phyloP scores from a whole-genome alignment of 352 stramenopile species.

The Globisporangium nodosum region DNA sequence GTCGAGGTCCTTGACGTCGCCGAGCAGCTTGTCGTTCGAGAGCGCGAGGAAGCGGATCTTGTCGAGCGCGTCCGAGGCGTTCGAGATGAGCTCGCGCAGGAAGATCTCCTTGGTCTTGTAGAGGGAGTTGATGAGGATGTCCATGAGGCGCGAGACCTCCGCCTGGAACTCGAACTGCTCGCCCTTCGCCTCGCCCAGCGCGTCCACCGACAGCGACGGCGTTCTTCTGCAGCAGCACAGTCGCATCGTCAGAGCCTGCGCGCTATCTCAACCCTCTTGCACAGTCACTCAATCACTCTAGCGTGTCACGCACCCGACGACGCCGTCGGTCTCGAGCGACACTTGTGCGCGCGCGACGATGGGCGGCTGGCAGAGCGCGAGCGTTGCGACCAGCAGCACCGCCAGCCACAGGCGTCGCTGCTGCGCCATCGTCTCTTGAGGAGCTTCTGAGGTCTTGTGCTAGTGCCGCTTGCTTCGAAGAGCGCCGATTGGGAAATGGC shows the following conservation, averaged over 20 bases:
- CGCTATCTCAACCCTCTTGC: background rate
- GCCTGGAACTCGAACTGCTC: slow-evolving; percentile 79
- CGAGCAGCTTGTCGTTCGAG: slow-evolving; percentile 94
- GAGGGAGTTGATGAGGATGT: slow-evolving; percentile 93
- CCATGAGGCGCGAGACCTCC: too few relatives aligned
- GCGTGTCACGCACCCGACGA: slow-evolving; percentile 26
- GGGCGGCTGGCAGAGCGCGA: slow-evolving; percentile 25
- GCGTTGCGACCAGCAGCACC: slow-evolving; percentile 31
- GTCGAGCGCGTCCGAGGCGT: slow-evolving; percentile 96
- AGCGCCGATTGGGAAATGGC: slow-evolving; percentile 2
- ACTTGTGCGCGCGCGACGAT: slow-evolving; percentile 24
- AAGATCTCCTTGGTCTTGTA: slow-evolving; percentile 99
- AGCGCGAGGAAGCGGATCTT: slow-evolving; percentile 97
- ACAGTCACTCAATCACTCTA: slow-evolving; percentile 6
- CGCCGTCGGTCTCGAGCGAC: slow-evolving; percentile 31
- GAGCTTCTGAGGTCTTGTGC: background rate
- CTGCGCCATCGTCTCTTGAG: background rate
- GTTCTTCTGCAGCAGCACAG: slow-evolving; percentile 22
- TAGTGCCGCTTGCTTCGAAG: slow-evolving; percentile 1
- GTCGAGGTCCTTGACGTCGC: slow-evolving; percentile 96
- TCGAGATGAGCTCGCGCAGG: slow-evolving; percentile 95
- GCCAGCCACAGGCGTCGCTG: slow-evolving; percentile 15
- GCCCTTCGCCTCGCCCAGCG: slow-evolving; percentile 34
- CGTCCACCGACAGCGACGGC: slow-evolving; percentile 34
- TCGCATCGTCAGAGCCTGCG: slow-evolving; percentile 3